A percentile compares a stretch with the other conserved stretches of the same genome.
These are phyloP conservation scores for Beauveria caledonica DNA, from an alignment of 2,329 filamentous ascomycete genomes.

Conservation along the genomic window DNA sequence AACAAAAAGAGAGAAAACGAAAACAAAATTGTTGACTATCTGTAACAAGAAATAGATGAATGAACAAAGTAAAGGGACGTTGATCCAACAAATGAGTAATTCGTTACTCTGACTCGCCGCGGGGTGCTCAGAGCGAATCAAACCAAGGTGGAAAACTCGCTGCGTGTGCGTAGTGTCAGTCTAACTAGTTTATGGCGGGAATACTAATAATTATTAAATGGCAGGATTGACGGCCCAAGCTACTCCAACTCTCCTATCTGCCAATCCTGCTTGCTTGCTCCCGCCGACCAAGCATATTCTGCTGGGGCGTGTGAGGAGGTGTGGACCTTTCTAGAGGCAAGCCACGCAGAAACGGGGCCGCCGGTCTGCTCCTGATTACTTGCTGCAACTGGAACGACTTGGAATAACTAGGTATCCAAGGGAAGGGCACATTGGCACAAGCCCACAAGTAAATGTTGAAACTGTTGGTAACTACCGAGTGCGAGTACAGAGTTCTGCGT, in stretches of 20 bases:
- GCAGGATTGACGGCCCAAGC: not conserved
- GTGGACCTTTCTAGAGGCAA: not conserved
- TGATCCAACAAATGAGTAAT: too few species aligned
- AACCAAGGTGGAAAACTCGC: not conserved
- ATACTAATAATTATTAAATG: not conserved
- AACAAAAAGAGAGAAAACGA: not conserved
- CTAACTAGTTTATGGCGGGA: not conserved
- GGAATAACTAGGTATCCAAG: not conserved
- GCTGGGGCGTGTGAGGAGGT: not conserved
- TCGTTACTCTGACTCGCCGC: too few species aligned
- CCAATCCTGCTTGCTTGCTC: not conserved
- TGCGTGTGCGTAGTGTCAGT: too few species aligned
- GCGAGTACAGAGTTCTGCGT: not conserved
- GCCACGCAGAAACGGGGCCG: not conserved
- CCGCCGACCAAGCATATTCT: not conserved
- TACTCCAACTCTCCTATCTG: not conserved
- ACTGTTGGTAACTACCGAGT: too few species aligned
- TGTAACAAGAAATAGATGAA: not conserved
- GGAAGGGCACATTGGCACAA: not conserved
- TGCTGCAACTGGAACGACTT: not conserved
- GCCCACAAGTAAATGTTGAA: not conserved
- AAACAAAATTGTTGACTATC: not conserved
- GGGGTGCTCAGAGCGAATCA: not conserved
- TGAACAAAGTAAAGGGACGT: not conserved
- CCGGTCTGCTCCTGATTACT: not conserved